Conservation (phyloP, 306 rosid genomes). For the Cicer arietinum region DNA sequence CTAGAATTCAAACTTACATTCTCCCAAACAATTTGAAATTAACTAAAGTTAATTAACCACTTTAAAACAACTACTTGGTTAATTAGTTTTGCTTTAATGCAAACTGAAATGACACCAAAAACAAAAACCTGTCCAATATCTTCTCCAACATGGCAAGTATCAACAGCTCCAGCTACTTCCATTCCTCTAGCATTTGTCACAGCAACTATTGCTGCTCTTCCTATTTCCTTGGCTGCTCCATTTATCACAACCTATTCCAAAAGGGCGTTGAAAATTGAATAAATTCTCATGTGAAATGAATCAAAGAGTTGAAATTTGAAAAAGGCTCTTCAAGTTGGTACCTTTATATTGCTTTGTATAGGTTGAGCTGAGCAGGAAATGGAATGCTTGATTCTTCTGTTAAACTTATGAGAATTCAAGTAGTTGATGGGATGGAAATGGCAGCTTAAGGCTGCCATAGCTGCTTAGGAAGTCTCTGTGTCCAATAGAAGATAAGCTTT, state of each 20-base stretch:
- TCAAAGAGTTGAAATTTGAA: not conserved
- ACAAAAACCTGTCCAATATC: constrained; percentile 56
- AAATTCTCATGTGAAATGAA: not conserved
- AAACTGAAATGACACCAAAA: constrained; percentile 24
- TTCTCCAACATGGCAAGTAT: constrained; percentile 53
- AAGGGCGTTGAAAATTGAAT: constrained; percentile 1
- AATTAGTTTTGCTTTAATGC: not conserved
- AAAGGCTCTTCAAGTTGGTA: constrained; percentile 29
- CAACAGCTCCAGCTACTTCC: constrained; percentile 61
- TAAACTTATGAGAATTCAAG: constrained; percentile 44
- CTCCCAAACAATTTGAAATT: too few species aligned
- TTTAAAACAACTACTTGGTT: too few species aligned
- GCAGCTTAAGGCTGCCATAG: constrained; percentile 76
- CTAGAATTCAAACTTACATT: too few species aligned
- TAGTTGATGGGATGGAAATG: constrained; percentile 51
- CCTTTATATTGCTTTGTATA: constrained; percentile 74
- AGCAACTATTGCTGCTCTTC: constrained; percentile 86
- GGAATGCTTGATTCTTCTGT: constrained; percentile 47
- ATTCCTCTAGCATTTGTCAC: constrained; percentile 72
- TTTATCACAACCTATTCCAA: constrained; percentile 73
- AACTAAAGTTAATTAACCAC: too few species aligned
- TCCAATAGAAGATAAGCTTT: constrained; percentile 58
- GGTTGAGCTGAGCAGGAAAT: constrained; percentile 71
- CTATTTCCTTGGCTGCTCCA: constrained; percentile 95
- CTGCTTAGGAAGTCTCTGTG: constrained; percentile 43